Percentiles rank a stretch among this genome's conserved stretches.
phyloP scores from a whole-genome alignment of 2,329 filamentous ascomycete species.

The Cytospora leucostoma region DNA sequence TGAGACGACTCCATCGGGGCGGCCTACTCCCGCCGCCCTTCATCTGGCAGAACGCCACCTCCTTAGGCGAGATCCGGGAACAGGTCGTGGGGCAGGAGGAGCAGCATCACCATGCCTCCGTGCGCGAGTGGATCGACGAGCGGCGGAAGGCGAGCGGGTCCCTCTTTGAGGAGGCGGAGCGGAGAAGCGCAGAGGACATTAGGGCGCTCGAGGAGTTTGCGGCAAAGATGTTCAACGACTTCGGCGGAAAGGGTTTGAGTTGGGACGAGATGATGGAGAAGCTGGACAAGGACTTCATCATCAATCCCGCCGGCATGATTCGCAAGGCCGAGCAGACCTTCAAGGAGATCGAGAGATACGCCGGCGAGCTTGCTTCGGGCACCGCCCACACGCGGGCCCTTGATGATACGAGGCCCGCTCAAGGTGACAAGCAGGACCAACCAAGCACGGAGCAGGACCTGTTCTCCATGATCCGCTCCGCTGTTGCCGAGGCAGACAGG shows the following conservation, averaged over 20 bases:
- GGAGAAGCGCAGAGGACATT: neutral
- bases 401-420: neutral
- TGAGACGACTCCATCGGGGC: conserved; percentile 20
- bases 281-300: neutral
- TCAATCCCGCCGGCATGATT: conserved; percentile 10
- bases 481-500: conserved; percentile 40
- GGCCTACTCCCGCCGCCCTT: conserved; percentile 19
- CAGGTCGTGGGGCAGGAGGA: neutral
- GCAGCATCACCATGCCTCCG: conserved; percentile 1
- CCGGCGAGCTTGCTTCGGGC: neutral
- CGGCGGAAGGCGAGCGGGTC: neutral
- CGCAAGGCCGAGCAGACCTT: neutral
- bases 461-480: conserved; percentile 42
- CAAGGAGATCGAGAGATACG: neutral
- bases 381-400: neutral
- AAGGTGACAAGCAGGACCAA: conserved; percentile 15
- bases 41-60: neutral
- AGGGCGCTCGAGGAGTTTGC: neutral
- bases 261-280: neutral
- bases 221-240: neutral
- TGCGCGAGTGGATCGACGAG: conserved; percentile 9
- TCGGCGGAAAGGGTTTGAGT: neutral
- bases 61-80: neutral
- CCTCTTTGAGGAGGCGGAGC: neutral
- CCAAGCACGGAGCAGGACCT: conserved; percentile 45